Conservation (phyloP, 2,329 filamentous ascomycete species). For the Ambrosiella beaveri region DNA sequence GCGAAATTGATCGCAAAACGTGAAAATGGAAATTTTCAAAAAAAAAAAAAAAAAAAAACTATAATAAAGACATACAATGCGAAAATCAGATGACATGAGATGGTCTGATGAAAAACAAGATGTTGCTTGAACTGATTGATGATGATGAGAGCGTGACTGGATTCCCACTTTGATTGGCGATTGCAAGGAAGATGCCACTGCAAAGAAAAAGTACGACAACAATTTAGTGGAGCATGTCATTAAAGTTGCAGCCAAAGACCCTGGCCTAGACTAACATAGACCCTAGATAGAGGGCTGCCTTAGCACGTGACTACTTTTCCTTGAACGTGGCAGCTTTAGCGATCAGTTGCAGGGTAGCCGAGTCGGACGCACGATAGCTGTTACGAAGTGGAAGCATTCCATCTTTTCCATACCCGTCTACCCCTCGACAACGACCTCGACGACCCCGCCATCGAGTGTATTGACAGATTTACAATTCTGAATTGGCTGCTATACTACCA, state of each 20-base stretch:
- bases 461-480: neutral
- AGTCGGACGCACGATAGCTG: neutral
- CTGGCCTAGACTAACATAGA: neutral
- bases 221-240: neutral
- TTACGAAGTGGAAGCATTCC: neutral
- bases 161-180: neutral
- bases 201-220: neutral
- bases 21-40: neutral
- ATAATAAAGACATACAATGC: neutral
- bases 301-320: constrained; percentile 7
- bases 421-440: neutral
- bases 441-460: neutral
- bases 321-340: constrained; percentile 15
- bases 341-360: neutral
- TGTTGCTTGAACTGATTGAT: neutral
- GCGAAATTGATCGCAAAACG: neutral
- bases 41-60: neutral
- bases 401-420: neutral
- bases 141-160: neutral
- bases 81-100: neutral
- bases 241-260: neutral
- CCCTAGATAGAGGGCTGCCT: neutral
- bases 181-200: neutral
- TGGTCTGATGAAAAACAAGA: neutral
- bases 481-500: neutral